phyloP scores from a whole-genome alignment of 768 basidiomycete species.

The Leccinum disarticulatum region DNA sequence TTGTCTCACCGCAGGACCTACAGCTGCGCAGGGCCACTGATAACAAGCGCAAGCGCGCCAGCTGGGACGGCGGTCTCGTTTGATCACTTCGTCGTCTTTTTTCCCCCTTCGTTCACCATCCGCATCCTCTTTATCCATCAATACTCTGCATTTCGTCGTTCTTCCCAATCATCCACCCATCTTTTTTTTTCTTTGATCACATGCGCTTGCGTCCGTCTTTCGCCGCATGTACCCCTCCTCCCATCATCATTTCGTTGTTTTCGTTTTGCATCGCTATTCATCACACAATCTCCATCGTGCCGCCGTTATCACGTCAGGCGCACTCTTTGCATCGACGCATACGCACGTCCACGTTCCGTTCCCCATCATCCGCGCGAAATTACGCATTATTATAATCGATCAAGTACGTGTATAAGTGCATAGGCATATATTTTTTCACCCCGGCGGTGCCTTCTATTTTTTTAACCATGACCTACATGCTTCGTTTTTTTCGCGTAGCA shows the following conservation, averaged over 20 bases:
- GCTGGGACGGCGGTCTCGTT: constrained; percentile 51
- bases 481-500: constrained; percentile 15
- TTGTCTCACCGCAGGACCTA: constrained; percentile 53
- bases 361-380: constrained; percentile 10
- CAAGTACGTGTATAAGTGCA: constrained; percentile 25
- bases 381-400: constrained; percentile 32
- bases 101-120: not conserved
- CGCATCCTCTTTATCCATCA: constrained; percentile 12
- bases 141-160: constrained; percentile 13
- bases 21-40: constrained; percentile 47
- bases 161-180: constrained; percentile 4
- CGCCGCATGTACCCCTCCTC: constrained; percentile 3
- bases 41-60: constrained; percentile 57
- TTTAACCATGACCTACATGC: constrained; percentile 11
- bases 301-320: constrained; percentile 9
- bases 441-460: constrained; percentile 8
- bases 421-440: constrained; percentile 22
- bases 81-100: constrained; percentile 8
- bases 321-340: constrained; percentile 17
- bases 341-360: constrained; percentile 7
- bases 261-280: constrained; percentile 26
- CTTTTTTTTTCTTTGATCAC: not conserved
- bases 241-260: constrained; percentile 8
- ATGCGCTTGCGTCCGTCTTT: constrained; percentile 10
- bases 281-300: constrained; percentile 9